A percentile compares a stretch with the other conserved stretches of the same genome.
These are phyloP conservation scores for Cytospora piceicola DNA, from an alignment of 2,329 filamentous ascomycete species.

Conservation along the genomic window DNA sequence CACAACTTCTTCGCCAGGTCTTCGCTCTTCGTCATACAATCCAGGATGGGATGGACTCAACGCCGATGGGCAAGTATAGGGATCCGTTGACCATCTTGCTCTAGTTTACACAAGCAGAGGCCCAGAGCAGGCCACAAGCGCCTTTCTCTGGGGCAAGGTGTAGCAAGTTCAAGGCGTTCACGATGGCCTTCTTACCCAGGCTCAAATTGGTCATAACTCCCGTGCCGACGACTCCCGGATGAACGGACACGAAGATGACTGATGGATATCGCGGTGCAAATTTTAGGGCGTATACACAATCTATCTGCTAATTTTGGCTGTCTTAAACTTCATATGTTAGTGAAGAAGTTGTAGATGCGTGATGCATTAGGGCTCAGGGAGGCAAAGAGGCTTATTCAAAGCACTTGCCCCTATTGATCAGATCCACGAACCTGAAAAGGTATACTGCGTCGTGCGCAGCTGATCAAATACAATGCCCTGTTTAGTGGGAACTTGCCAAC, in stretches of 20 bases:
- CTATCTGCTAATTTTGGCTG: constrained; percentile 39
- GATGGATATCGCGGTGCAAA: constrained; percentile 36
- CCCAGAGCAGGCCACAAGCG: constrained; percentile 47
- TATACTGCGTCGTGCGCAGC: constrained; percentile 34
- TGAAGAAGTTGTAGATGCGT: too few species aligned
- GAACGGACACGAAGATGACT: constrained; percentile 35
- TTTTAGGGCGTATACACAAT: constrained; percentile 37
- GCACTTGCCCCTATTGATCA: constrained; percentile 37
- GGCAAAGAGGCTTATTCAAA: neutral
- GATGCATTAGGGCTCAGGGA: too few species aligned
- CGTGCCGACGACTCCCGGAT: constrained; percentile 38
- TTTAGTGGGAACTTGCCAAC: constrained; percentile 33
- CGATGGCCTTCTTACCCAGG: constrained; percentile 27
- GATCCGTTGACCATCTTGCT: constrained; percentile 40
- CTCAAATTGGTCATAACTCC: constrained; percentile 33
- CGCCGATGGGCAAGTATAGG: constrained; percentile 45
- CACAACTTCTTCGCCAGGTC: constrained; percentile 41
- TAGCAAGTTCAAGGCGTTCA: constrained; percentile 31
- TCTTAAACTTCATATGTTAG: constrained; percentile 32
- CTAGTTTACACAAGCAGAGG: constrained; percentile 38
- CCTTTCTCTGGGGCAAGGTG: constrained; percentile 41
- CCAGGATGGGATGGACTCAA: constrained; percentile 33
- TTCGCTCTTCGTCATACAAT: constrained; percentile 36
- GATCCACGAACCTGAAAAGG: constrained; percentile 32
- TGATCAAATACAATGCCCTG: constrained; percentile 36